These are phyloP conservation scores for Tulasnella sp. DNA, from an alignment of 768 basidiomycete genomes.

Conservation along the genomic window DNA sequence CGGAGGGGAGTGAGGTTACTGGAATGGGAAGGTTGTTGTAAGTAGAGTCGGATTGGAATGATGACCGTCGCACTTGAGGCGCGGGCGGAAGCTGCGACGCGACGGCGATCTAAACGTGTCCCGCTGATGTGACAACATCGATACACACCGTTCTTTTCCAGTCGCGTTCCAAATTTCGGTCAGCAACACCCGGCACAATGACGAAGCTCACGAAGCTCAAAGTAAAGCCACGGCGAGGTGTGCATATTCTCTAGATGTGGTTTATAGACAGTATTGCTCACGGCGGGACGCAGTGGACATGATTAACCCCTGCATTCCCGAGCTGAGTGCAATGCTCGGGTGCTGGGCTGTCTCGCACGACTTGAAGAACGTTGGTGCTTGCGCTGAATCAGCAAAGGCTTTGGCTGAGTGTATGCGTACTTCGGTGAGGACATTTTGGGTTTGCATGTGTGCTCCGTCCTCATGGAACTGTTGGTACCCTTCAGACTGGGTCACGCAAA, in stretches of 20 bases:
- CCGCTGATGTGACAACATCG: not conserved
- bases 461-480: not conserved
- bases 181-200: not conserved
- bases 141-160: not conserved
- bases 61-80: not conserved
- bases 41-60: not conserved
- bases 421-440: conserved; percentile 42
- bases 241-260: conserved; percentile 18
- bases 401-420: conserved; percentile 78
- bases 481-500: conserved; percentile 58
- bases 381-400: conserved; percentile 44
- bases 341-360: conserved; percentile 76
- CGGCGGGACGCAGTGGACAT: conserved; percentile 26
- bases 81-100: conserved; percentile 2
- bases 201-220: conserved; percentile 50
- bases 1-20: not conserved
- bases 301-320: conserved; percentile 47
- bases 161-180: not conserved
- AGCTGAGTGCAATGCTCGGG: conserved; percentile 66
- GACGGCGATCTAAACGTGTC: conserved; percentile 7
- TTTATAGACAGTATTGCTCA: not conserved
- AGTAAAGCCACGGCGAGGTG: conserved; percentile 66
- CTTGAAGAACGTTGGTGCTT: conserved; percentile 39
- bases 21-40: not conserved
- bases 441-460: too few species aligned